Base-by-base conservation (phyloP, 495 filamentous ascomycete species). In the Lasiosphaeris hirsuta region DNA sequence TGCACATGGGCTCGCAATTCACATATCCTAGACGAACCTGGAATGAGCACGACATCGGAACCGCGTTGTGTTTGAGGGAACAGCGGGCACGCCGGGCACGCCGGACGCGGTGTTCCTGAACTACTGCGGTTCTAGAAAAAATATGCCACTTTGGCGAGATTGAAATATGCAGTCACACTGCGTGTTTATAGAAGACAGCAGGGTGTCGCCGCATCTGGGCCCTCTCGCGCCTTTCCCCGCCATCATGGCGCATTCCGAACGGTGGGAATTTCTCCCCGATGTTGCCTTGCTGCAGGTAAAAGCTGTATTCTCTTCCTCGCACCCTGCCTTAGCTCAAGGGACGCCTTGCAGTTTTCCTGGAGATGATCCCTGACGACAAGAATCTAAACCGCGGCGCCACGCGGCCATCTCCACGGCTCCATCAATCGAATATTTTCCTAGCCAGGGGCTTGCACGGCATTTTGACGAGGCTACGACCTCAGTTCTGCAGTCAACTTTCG, bases 371-470 rank as follows among this genome's bases (percentile, higher is more conserved):
- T 15, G 53, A 41, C 17, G 38, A 34, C 42, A 23, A 47, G 46
- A 46, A 19, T 38, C 46, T 55, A n/a, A 18, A 36, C 49, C 49
- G 49, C 30, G 36, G 40, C 34, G 17, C 53, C 53, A 47, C 53
- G 53, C 53, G 53, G 53, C 53, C 33, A 36, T 49, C 54, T 50
- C 54, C 54, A 57, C 45, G 43, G 40, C 49, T 35, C 36, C 44
- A 57, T 49, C 38, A 38, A 41, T 23, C 17, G 23, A 55, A 46
- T 36, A 35, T 55, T 45, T 45, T 54, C 49, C n/a, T 18, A 6
- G 23, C 39, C 39, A 41, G 33, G 46, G 34, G 23, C 46, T 50
- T 36, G 13, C 14, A 33, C 46, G 46, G 46, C 30, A 50, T 45
- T 56, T 56, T 44, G 38, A 57, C 40, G 39, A 10, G 8, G 38